A percentile compares a stretch with the other conserved stretches of the same genome.
Conservation (phyloP, 768 basidiomycete genomes). For the Podaxis rugospora region DNA sequence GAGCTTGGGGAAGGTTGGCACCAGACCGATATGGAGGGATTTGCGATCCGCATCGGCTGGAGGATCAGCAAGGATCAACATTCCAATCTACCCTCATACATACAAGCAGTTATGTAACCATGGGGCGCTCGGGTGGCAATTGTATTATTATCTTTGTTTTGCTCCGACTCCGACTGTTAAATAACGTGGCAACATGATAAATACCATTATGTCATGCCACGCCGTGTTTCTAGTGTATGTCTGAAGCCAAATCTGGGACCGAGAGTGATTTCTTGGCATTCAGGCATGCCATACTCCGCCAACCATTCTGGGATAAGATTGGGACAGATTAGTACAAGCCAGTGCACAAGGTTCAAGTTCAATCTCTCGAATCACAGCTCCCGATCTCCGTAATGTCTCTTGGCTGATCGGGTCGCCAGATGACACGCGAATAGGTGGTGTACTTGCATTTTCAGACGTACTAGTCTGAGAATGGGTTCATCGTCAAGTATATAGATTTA, state of each 20-base stretch:
- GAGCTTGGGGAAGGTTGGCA: too few relatives aligned
- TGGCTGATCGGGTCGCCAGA: not conserved
- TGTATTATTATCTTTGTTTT: too few relatives aligned
- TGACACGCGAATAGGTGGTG: not conserved
- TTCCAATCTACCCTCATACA: too few relatives aligned
- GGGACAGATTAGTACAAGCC: not conserved
- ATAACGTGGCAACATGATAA: too few relatives aligned
- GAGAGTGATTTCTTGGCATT: not conserved
- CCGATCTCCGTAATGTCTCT: conserved; percentile 1
- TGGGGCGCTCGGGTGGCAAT: too few relatives aligned
- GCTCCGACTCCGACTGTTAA: too few relatives aligned
- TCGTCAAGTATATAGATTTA: not conserved
- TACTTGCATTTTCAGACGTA: not conserved
- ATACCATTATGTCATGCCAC: too few relatives aligned
- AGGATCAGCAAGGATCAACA: too few relatives aligned
- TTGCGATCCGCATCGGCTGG: too few relatives aligned
- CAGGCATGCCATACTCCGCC: not conserved
- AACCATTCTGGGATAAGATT: not conserved
- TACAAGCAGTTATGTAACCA: too few relatives aligned
- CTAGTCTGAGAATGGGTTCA: conserved; percentile 5
- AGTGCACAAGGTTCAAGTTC: not conserved
- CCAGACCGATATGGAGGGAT: too few relatives aligned
- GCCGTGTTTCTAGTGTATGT: too few relatives aligned
- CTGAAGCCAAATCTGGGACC: not conserved
- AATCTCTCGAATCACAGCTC: not conserved